phyloP scores from a whole-genome alignment of 371 early-diverging fungal species.

The Zychaea mexicana region DNA sequence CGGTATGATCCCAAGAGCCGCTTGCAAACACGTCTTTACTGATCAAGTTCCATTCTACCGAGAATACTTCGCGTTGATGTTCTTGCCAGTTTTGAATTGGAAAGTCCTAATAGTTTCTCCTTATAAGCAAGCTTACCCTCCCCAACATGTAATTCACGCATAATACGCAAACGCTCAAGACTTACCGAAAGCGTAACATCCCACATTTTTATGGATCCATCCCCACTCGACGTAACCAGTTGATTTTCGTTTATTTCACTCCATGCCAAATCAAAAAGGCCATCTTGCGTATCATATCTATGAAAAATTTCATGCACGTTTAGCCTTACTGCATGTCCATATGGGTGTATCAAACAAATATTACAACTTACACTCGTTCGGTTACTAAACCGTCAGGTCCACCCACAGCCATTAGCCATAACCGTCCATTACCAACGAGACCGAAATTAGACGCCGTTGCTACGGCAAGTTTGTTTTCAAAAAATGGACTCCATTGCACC shows the following conservation, averaged over 20 bases:
- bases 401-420: slow-evolving; percentile 64
- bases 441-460: slow-evolving; percentile 95
- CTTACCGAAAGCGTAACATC: slow-evolving; percentile 80
- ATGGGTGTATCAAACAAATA: background rate
- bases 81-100: slow-evolving; percentile 93
- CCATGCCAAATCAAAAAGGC: slow-evolving; percentile 92
- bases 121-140: no score
- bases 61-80: slow-evolving; percentile 91
- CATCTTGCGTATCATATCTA: slow-evolving; percentile 96
- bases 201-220: slow-evolving; percentile 94
- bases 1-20: slow-evolving; percentile 93
- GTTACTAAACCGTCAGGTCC: slow-evolving; percentile 62
- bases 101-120: slow-evolving; percentile 75
- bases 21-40: slow-evolving; percentile 85
- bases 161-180: background rate
- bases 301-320: background rate
- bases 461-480: slow-evolving; percentile 84
- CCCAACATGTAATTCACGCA: background rate
- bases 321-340: no score
- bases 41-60: slow-evolving; percentile 91
- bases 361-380: slow-evolving; percentile 66
- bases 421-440: slow-evolving; percentile 92
- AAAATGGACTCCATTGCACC: slow-evolving; percentile 93
- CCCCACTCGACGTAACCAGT: slow-evolving; percentile 87
- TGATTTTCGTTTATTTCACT: slow-evolving; percentile 95